A percentile compares a stretch with the other conserved stretches of the same genome.
phyloP scores from a whole-genome alignment of 306 rosid genomes.

The Erythrophleum fordii region DNA sequence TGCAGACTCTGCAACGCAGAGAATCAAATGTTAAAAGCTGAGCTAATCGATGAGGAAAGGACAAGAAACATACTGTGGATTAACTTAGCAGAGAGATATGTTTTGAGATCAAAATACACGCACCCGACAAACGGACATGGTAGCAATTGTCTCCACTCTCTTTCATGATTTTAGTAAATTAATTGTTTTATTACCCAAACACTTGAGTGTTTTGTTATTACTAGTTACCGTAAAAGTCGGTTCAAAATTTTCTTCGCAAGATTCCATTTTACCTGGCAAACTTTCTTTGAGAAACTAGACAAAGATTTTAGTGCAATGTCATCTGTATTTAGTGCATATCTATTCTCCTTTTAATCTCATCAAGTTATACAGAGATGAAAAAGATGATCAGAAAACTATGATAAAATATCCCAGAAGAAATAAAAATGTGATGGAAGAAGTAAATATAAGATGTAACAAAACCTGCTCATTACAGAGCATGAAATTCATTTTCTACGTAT shows the following conservation, averaged over 20 bases:
- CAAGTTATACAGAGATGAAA: no score
- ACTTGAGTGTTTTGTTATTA: background rate
- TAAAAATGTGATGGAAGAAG: background rate
- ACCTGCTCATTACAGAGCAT: background rate
- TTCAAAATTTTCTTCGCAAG: background rate
- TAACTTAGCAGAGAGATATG: constrained; percentile 22
- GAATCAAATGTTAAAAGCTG: constrained; percentile 18
- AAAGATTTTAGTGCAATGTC: background rate
- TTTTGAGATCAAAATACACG: constrained; percentile 31
- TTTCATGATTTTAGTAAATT: background rate
- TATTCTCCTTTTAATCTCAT: background rate
- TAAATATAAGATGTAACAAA: background rate
- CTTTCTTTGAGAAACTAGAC: background rate
- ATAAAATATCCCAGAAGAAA: background rate
- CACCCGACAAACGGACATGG: constrained; percentile 30
- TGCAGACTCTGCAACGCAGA: background rate
- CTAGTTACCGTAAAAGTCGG: background rate
- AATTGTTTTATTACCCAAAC: background rate
- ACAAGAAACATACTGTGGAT: constrained; percentile 5
- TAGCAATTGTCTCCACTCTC: constrained; percentile 22
- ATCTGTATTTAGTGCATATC: background rate
- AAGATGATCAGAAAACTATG: background rate
- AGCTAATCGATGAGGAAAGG: background rate
- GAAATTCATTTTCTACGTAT: background rate
- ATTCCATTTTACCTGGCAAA: background rate